These are phyloP conservation scores for Ceratopteris richardii DNA, from an alignment of 75 land plant species.

Conservation along the genomic window DNA sequence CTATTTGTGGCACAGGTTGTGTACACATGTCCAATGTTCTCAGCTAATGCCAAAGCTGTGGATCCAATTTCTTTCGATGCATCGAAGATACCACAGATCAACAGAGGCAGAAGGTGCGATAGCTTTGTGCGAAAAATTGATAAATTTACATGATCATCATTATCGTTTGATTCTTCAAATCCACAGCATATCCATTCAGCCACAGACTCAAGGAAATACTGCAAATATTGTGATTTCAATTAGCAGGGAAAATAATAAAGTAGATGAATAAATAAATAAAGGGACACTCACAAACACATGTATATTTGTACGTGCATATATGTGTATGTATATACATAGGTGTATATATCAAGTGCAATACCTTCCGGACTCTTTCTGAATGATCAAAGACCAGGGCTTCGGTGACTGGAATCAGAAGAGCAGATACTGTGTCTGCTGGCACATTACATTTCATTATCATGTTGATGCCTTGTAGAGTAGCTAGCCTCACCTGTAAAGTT, in stretches of 20 bases:
- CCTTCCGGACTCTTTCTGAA: constrained; percentile 20
- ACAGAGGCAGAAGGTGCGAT: constrained; percentile 21
- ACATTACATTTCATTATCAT: constrained; percentile 20
- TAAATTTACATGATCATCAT: too few species aligned
- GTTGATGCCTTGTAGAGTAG: constrained; percentile 26
- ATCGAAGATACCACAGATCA: constrained; percentile 27
- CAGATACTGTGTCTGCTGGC: constrained; percentile 7
- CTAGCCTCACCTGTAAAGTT: constrained; percentile 23
- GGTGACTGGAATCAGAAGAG: constrained; percentile 15
- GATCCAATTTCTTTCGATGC: constrained; percentile 21
- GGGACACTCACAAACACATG: too few species aligned
- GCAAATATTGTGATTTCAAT: too few species aligned
- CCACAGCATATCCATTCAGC: constrained; percentile 25
- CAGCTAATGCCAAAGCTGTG: constrained; percentile 7
- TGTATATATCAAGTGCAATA: too few species aligned
- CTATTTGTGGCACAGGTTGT: too few species aligned
- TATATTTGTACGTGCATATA: too few species aligned
- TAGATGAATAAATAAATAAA: too few species aligned
- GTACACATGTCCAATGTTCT: constrained; percentile 23
- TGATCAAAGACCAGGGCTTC: constrained; percentile 28
- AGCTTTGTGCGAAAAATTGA: neutral
- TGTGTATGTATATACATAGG: too few species aligned
- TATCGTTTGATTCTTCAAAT: neutral
- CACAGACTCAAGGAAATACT: constrained; percentile 22
- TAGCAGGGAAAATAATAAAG: too few species aligned